Evolutionary conservation across 192 early-diverging fungal genomes (phyloP).

Genomic region (Coemansia sp.): DNA sequence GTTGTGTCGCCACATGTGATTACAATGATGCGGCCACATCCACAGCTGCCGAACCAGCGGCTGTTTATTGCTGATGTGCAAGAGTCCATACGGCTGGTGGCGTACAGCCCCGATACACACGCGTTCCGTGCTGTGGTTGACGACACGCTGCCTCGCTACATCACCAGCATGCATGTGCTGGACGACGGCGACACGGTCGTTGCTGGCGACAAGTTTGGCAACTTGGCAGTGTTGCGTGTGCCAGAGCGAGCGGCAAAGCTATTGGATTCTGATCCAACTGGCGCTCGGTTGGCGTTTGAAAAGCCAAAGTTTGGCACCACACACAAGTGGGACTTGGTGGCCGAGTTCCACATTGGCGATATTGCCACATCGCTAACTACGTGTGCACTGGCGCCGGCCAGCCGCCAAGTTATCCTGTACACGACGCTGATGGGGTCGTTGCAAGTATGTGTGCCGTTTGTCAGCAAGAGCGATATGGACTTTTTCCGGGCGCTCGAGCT

Average conservation of each 20-base stretch:
- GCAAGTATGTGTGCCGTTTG: slow-evolving; percentile 83
- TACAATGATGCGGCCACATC: slow-evolving; percentile 64
- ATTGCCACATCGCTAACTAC: slow-evolving; percentile 63
- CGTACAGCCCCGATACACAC: slow-evolving; percentile 72
- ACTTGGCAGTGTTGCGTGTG: slow-evolving; percentile 77
- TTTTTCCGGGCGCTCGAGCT: slow-evolving; percentile 92
- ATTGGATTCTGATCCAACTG: slow-evolving; percentile 87
- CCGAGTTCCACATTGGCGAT: slow-evolving; percentile 86
- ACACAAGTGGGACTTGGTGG: slow-evolving; percentile 63
- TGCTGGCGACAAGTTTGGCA: slow-evolving; percentile 97
- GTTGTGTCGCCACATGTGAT: slow-evolving; percentile 66
- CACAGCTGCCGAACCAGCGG: slow-evolving; percentile 66
- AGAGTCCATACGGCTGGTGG: slow-evolving; percentile 80
- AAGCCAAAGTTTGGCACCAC: slow-evolving; percentile 78
- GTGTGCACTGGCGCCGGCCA: slow-evolving; percentile 77
- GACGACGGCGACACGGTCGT: slow-evolving; percentile 92
- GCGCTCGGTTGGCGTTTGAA: slow-evolving; percentile 77
- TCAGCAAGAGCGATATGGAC: slow-evolving; percentile 85
- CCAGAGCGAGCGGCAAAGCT: slow-evolving; percentile 64
- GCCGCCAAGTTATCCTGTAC: slow-evolving; percentile 85
- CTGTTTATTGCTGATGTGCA: slow-evolving; percentile 86
- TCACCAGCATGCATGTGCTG: slow-evolving; percentile 69
- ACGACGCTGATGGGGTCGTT: slow-evolving; percentile 84
- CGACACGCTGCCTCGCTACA: slow-evolving; percentile 86
- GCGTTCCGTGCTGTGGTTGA: slow-evolving; percentile 89